Evolutionary conservation across 495 filamentous ascomycete genomes (phyloP), one percentile per base, ranked within the genome.

Genomic region (Rostrohypoxylon terebratum): DNA sequence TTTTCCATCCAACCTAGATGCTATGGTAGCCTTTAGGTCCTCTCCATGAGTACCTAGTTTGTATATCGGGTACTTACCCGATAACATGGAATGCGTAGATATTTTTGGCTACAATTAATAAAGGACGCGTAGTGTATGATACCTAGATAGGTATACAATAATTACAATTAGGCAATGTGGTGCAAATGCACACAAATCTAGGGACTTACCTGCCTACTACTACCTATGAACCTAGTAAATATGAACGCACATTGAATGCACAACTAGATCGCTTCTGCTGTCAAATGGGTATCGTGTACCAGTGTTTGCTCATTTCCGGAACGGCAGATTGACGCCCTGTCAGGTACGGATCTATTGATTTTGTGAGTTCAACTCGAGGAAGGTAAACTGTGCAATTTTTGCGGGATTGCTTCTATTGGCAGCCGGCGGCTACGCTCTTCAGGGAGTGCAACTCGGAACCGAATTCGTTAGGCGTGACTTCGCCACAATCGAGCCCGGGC

Each of bases 321-420:
- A 70, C 66, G 59, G 62, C 31, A 67, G 55, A 69, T 73, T 73
- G 66, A 57, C 57, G 48, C 36, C 38, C 69, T 68, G 60, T 47
- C 70, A 68, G 65, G 64, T 55, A 68, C 54, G 23, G 60, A 57
- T 64, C 16, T 18, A 54, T 66, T 65, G 7, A 45, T 48, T 38
- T 47, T 38, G 23, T 64, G 31, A 18, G 21, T 45, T 13, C 28
- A n/a, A 20, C 48, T 61, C 16, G 14, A 45, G 38, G 45, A 11
- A 63, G 42, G 34, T 38, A 13, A 33, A 58, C 23, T 28, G 57
- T 47, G 21, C 8, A 65, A 58, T 69, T 61, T 66, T 45, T 40
- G 21, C 55, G 61, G 66, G 65, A 69, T 48, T 66, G 38, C 40
- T 55, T 59, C 20, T 50, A 69, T 57, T 28, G 42, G 38, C 61